Conservation (phyloP, 1,139 yeast species). For the Lodderomyces theae region DNA sequence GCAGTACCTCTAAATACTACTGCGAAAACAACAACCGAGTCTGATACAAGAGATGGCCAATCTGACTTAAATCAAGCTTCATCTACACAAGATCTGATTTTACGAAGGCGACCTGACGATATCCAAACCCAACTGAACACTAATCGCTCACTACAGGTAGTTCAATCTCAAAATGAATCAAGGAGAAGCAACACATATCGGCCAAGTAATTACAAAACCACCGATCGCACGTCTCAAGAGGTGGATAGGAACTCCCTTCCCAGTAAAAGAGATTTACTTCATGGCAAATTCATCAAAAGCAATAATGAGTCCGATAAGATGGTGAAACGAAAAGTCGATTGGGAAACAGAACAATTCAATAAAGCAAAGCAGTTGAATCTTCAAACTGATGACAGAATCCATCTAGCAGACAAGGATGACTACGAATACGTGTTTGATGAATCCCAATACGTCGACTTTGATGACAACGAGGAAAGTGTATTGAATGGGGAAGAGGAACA, state of each 20-base stretch:
- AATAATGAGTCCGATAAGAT: background rate
- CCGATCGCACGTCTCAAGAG: too few species aligned
- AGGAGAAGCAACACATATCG: too few species aligned
- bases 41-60: too few species aligned
- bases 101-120: background rate
- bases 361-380: constrained; percentile 40
- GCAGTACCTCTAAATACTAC: too few species aligned
- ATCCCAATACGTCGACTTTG: constrained; percentile 66
- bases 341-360: constrained; percentile 66
- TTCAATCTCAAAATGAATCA: background rate
- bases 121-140: background rate
- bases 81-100: background rate
- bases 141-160: background rate
- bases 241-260: too few species aligned
- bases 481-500: constrained; percentile 21
- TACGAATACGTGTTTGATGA: constrained; percentile 87
- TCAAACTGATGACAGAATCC: constrained; percentile 44
- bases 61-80: background rate
- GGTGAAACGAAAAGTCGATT: constrained; percentile 29
- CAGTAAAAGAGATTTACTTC: constrained; percentile 37
- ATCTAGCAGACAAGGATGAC: constrained; percentile 41
- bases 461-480: constrained; percentile 37
- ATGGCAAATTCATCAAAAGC: constrained; percentile 21
- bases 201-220: too few species aligned
- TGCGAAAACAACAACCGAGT: too few species aligned